Base-by-base conservation (phyloP, 2,329 filamentous ascomycete species). In the Ophiosphaerella korrae region DNA sequence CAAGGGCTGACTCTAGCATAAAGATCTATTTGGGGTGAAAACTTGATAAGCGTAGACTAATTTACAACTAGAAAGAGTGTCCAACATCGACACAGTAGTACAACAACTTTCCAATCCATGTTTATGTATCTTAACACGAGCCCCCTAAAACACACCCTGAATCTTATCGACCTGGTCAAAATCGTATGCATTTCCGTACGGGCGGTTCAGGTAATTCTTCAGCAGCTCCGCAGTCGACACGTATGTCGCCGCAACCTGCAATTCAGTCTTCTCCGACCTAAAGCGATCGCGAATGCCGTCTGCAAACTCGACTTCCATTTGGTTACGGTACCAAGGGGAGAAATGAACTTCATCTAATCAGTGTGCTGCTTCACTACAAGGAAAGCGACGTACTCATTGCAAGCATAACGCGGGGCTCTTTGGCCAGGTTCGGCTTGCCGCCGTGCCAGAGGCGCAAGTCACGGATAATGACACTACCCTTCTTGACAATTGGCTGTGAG, bases 141-240 rank as follows among this genome's bases (percentile, higher is more conserved):
- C 3, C 3, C 24, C 26, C 43, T 45, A 68, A 39, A 69, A 70
- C 2, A 68, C 26, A 5, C 56, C 60, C 13, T 67, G 58, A 16
- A 71, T 51, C 45, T 57, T 66, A 3, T 70, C 56, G 1, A 51
- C 46, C 67, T 86, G 84, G 48, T 80, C 72, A 60, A 87, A 87
- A 63, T 86, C 79, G 71, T 87, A 87, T 16, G 79, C 81, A 63
- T 87, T 87, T 0, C 84, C 84, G 63, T 83, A 87, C 1, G 77
- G 80, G 47, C 83, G 68, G 40, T 83, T 76, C 55, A 87, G 56
- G 63, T 87, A 87, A 0, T 71, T 70, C 35, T 70, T 65, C 46
- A 77, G 48, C 2, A 78, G 75, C 37, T 78, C 70, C 31, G 78
- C 69, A 26, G 72, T 73, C 1, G 64, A 53, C 3, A 80, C 66